Conservation (phyloP, 2,329 filamentous ascomycete species). For the Colletotrichum destructivum region DNA sequence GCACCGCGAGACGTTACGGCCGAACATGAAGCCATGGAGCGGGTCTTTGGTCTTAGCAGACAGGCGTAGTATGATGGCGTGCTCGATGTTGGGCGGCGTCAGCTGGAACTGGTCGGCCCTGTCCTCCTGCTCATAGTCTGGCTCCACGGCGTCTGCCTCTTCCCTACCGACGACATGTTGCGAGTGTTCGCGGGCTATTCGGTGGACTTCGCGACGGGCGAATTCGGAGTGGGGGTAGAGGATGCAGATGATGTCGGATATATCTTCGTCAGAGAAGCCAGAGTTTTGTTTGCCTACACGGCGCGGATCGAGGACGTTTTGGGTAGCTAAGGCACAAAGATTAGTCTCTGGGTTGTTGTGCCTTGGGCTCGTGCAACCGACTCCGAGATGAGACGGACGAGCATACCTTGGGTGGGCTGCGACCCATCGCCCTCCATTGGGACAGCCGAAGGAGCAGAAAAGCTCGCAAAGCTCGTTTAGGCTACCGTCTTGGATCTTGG, state of each 20-base stretch:
- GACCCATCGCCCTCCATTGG: constrained; percentile 60
- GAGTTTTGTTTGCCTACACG: constrained; percentile 85
- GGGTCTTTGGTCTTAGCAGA: constrained; percentile 81
- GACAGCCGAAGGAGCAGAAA: constrained; percentile 13
- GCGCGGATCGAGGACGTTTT: constrained; percentile 85
- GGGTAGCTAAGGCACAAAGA: constrained; percentile 72
- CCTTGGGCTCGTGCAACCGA: not conserved
- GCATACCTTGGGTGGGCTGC: constrained; percentile 59
- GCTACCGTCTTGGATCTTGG: constrained; percentile 34
- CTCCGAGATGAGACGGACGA: not conserved
- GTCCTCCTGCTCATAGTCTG: constrained; percentile 68
- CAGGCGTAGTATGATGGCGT: constrained; percentile 85
- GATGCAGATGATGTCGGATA: constrained; percentile 91
- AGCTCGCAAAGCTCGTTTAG: constrained; percentile 33
- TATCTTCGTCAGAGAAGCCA: constrained; percentile 85
- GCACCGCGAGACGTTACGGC: constrained; percentile 79
- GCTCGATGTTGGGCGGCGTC: constrained; percentile 64
- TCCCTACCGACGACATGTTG: constrained; percentile 66
- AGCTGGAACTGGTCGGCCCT: constrained; percentile 66
- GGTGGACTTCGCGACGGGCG: constrained; percentile 79
- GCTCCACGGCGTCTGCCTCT: constrained; percentile 64
- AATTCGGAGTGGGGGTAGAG: constrained; percentile 83
- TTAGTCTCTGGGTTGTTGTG: constrained; percentile 28
- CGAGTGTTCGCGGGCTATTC: constrained; percentile 63
- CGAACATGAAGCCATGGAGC: constrained; percentile 85